A percentile compares a stretch with the other conserved stretches of the same genome.
Evolutionary conservation across 495 filamentous ascomycete genomes (phyloP).

Genomic region (Cladorrhinum samala): DNA sequence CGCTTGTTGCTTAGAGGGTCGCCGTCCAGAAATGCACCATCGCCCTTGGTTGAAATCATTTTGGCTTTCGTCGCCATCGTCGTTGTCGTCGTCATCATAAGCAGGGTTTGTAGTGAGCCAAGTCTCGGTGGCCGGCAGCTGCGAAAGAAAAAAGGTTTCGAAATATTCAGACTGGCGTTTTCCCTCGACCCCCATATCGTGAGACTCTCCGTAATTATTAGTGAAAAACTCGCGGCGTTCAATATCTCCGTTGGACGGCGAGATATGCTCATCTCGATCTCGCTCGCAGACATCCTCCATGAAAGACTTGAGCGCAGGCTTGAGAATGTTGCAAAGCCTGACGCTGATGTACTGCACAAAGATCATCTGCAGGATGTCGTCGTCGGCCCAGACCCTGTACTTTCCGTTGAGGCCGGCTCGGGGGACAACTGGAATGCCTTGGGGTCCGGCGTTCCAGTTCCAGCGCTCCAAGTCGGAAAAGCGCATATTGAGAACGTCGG

Average conservation of each 20-base stretch:
- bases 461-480: slow-evolving; percentile 54
- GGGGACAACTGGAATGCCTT: slow-evolving; percentile 53
- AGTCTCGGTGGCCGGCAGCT: slow-evolving; percentile 44
- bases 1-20: too few species aligned
- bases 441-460: slow-evolving; percentile 46
- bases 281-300: slow-evolving; percentile 22
- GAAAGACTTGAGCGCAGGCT: slow-evolving; percentile 32
- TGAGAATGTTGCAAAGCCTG: slow-evolving; percentile 49
- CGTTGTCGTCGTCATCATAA: slow-evolving; percentile 13
- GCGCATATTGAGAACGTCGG: slow-evolving; percentile 64
- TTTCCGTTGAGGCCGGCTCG: slow-evolving; percentile 62
- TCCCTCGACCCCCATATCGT: slow-evolving; percentile 17
- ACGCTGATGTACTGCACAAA: slow-evolving; percentile 60
- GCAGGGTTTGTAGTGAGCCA: slow-evolving; percentile 25
- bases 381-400: slow-evolving; percentile 62
- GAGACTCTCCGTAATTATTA: slow-evolving; percentile 8
- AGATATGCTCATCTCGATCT: slow-evolving; percentile 7
- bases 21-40: too few species aligned
- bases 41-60: too few species aligned
- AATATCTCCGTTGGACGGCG: slow-evolving; percentile 9
- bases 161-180: slow-evolving; percentile 18
- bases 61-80: slow-evolving; percentile 3
- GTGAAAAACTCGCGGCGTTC: slow-evolving; percentile 17
- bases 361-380: slow-evolving; percentile 60
- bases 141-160: slow-evolving; percentile 37